Conservation (phyloP, 257 asterid genomes). For the Solanum pinnatisectum region DNA sequence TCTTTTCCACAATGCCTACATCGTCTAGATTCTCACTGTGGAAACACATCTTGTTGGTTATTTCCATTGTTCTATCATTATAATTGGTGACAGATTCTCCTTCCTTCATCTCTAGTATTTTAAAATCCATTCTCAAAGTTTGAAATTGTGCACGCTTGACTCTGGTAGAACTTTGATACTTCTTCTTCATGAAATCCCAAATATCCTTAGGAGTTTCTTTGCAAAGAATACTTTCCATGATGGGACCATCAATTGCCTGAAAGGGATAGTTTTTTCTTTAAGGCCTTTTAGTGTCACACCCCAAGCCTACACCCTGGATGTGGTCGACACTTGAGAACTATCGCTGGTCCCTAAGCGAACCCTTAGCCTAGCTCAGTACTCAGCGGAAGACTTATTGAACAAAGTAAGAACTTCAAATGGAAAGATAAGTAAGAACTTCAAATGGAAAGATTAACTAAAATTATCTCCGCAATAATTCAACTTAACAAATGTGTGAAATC, state of each 20-base stretch:
- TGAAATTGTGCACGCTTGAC: background rate
- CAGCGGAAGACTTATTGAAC: no score
- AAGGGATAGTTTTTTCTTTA: background rate
- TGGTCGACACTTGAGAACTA: no score
- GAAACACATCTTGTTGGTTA: background rate
- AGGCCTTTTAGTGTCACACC: background rate
- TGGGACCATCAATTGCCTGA: background rate
- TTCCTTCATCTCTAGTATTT: background rate
- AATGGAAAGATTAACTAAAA: no score
- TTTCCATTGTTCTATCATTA: background rate
- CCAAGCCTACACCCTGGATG: no score
- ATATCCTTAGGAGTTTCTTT: background rate
- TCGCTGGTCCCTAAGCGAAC: no score
- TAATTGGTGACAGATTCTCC: background rate
- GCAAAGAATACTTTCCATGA: background rate
- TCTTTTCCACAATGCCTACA: background rate
- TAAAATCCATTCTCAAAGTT: background rate
- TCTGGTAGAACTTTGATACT: background rate
- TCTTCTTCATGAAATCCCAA: background rate
- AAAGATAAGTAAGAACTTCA: no score
- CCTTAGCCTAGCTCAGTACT: no score
- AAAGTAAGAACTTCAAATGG: no score
- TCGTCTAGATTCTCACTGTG: background rate
- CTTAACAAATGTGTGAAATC: no score
- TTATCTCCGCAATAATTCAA: no score